Conservation (phyloP, 2,329 filamentous ascomycete genomes). For the Exserohilum rostratum region DNA sequence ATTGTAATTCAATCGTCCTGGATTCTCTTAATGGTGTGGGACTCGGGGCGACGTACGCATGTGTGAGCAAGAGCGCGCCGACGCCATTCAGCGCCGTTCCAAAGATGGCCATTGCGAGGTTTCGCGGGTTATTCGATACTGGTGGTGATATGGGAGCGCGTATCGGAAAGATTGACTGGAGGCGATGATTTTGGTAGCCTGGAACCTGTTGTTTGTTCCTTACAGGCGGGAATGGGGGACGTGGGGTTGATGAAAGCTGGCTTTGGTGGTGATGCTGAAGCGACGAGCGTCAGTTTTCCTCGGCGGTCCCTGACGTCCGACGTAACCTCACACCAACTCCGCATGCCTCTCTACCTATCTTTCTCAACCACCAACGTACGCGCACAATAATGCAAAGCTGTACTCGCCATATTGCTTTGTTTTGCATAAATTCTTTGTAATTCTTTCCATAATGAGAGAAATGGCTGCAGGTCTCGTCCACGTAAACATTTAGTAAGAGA, state of each 20-base stretch:
- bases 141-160: not conserved
- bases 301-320: constrained; percentile 9
- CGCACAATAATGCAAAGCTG: not conserved
- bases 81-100: constrained; percentile 73
- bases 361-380: not conserved
- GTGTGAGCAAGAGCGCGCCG: constrained; percentile 79
- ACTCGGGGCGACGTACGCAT: constrained; percentile 70
- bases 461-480: too few species aligned
- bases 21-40: not conserved
- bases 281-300: constrained; percentile 18
- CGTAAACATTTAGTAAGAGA: too few species aligned
- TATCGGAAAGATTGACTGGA: not conserved
- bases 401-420: too few species aligned
- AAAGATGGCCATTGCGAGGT: constrained; percentile 68
- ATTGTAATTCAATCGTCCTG: not conserved
- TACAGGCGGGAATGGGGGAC: not conserved
- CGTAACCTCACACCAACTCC: not conserved
- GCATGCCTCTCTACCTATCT: not conserved
- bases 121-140: not conserved
- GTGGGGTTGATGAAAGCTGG: constrained; percentile 1
- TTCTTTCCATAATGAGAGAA: too few species aligned
- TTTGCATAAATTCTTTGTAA: too few species aligned
- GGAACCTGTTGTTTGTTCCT: not conserved
- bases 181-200: not conserved
- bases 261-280: constrained; percentile 14